A percentile compares a stretch with the other conserved stretches of the same genome.
Evolutionary conservation across 2,329 filamentous ascomycete genomes (phyloP).

Genomic region (Talaromyces sp.): DNA sequence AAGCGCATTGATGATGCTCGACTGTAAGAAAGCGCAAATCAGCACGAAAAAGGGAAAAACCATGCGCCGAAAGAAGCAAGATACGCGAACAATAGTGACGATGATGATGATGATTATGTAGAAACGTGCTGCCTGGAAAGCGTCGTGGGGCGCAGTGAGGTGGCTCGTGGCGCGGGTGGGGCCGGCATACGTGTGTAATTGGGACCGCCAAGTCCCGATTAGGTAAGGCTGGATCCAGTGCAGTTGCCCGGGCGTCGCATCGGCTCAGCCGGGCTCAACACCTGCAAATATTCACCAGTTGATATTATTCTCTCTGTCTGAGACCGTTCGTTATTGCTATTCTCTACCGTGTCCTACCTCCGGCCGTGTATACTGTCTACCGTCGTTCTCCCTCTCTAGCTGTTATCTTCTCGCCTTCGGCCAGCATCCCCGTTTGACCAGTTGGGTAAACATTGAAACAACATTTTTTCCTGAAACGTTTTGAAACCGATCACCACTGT

Average conservation of each 20-base stretch:
- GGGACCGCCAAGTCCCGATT: background rate
- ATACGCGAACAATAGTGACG: background rate
- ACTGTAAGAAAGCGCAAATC: background rate
- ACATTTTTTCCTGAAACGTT: background rate
- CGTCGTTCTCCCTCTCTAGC: background rate
- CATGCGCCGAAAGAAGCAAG: background rate
- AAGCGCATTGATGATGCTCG: no score
- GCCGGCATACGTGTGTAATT: background rate
- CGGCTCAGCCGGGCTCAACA: background rate
- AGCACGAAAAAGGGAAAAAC: background rate
- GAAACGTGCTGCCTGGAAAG: background rate
- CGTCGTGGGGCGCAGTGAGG: background rate
- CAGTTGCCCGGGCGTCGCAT: background rate
- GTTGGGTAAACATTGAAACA: background rate
- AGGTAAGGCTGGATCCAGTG: background rate
- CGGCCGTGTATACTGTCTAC: background rate
- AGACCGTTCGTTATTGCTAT: background rate
- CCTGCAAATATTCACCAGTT: background rate
- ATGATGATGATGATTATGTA: background rate
- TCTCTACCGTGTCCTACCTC: background rate
- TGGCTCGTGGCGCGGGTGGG: background rate
- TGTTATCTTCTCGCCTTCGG: background rate
- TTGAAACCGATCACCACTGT: background rate
- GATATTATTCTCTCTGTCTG: background rate
- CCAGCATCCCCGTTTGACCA: background rate